phyloP scores from a whole-genome alignment of 352 stramenopile species.

The Discostella stelligera region DNA sequence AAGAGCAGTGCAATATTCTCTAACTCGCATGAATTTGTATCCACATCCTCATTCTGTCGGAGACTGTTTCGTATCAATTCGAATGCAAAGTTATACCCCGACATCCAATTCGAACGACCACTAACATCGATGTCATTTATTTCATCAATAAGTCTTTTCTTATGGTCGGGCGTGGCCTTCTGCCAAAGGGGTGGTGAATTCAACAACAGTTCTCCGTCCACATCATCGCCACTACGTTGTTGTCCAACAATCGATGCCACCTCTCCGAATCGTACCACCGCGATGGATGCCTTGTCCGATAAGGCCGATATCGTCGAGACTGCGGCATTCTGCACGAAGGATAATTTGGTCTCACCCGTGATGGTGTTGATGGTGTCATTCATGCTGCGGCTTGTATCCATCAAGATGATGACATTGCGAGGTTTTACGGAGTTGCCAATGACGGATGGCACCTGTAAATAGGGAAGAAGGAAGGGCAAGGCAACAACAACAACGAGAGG shows the following conservation, averaged over 20 bases:
- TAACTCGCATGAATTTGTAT: slow-evolving; percentile 25
- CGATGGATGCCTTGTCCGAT: slow-evolving; percentile 25
- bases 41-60: background rate
- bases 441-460: slow-evolving; percentile 21
- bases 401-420: slow-evolving; percentile 45
- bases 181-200: slow-evolving; percentile 28
- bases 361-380: slow-evolving; percentile 20
- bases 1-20: slow-evolving; percentile 58
- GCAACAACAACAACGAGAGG: too few species aligned
- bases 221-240: background rate
- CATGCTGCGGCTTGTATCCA: slow-evolving; percentile 54
- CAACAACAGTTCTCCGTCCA: too few species aligned
- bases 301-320: slow-evolving; percentile 20
- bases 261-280: slow-evolving; percentile 41
- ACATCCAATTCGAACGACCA: slow-evolving; percentile 46
- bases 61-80: slow-evolving; percentile 36
- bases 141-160: slow-evolving; percentile 31
- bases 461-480: background rate
- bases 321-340: slow-evolving; percentile 25
- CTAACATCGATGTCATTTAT: slow-evolving; percentile 32
- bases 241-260: slow-evolving; percentile 16
- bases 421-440: slow-evolving; percentile 36
- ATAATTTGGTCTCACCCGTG: slow-evolving; percentile 26
- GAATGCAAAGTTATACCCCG: slow-evolving; percentile 45
- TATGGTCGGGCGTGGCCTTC: slow-evolving; percentile 27